Base-by-base conservation (phyloP, 208 protist species). In the Naegleria lovaniensis region DNA sequence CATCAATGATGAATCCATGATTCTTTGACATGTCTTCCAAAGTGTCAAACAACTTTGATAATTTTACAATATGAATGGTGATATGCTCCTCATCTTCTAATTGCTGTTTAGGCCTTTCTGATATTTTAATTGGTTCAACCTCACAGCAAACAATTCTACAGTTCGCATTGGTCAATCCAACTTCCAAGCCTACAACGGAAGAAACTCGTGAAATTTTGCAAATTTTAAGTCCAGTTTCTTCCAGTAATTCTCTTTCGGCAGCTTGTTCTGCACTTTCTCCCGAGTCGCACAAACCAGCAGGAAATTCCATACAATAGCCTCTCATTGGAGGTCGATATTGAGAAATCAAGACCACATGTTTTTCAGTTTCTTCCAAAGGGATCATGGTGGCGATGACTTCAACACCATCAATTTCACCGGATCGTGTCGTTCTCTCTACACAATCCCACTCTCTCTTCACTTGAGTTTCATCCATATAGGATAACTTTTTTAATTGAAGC, bases 321-420 rank as follows among this genome's bases (percentile, higher is more conserved):
- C n/a, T 58, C 19, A 59, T 36, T 19, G 85, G 85, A 67, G 85
- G 85, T 75, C 85, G 9, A 67, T 75, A 89, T 67, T 89, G 85
- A 40, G 6, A 25, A 25, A 38, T n/a, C 0, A 89, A 29, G 15
- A 89, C 39, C 5, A 89, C 11, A 29, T 89, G 5, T 25, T 89
- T 40, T 40, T 38, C 41, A 29, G 38, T 15, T 67, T 59, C 29
- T 11, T 52, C 11, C 11, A 67, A 29, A 29, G 55, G 19, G 19
- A 29, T 29, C 4, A 89, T 25, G n/a, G 15, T 75, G 59, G 85
- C 85, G 11, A 89, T 41, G 39, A 89, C 67, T n/a, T 89, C 85
- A 89, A 89, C 85, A 13, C 48, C 85, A 89, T 89, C 85, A 89
- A 55, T 29, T n/a, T 89, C 48, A 29, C 85, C 22, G 40, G 9